Evolutionary conservation across 371 early-diverging fungal genomes (phyloP), one percentile per base, ranked within the genome.

Genomic region (Mortierella sp.): DNA sequence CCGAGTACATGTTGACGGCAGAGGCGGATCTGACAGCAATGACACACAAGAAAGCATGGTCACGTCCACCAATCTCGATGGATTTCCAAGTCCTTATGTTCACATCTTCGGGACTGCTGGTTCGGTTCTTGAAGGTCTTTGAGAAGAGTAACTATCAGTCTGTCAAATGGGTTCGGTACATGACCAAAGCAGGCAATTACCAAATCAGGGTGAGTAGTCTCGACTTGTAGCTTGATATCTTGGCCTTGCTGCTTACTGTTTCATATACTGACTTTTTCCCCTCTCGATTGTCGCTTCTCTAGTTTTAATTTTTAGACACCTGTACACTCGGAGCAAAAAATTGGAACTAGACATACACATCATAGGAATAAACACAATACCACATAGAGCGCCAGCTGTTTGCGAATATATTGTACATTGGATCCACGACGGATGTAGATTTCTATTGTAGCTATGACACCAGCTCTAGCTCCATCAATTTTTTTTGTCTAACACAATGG

Each of bases 101-200:
- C 75, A 95, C 95, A n/a, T 93, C 94, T 12, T 95, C 96, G 8
- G 97, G 97, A 35, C 83, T 96, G 68, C 87, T 95, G 77, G 97
- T 97, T 26, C 88, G 95, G 74, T 97, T 94, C 87, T 77, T 97
- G 63, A 97, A 97, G 84, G 95, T 97, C 35, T 96, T 96, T 87
- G 97, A 97, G 73, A 95, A 95, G 88, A 93, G 93, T 72, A 93
- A 93, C 73, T 97, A 97, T 75, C 92, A 94, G 68, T 93, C 93
- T 77, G 96, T 97, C 55, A 96, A 96, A 80, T 97, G 97, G 97
- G 97, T 97, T n/a, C 86, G 97, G 71, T 97, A 97, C 83, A 92
- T 96, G 92, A 95, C 97, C 66, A 95, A 94, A 68, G 96, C 96
- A 18, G 96, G 96, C 20, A 91, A 92, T 59, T 96, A 96, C 83